Evolutionary conservation across 192 early-diverging fungal genomes (phyloP).

Genomic region (Thamnidium elegans): DNA sequence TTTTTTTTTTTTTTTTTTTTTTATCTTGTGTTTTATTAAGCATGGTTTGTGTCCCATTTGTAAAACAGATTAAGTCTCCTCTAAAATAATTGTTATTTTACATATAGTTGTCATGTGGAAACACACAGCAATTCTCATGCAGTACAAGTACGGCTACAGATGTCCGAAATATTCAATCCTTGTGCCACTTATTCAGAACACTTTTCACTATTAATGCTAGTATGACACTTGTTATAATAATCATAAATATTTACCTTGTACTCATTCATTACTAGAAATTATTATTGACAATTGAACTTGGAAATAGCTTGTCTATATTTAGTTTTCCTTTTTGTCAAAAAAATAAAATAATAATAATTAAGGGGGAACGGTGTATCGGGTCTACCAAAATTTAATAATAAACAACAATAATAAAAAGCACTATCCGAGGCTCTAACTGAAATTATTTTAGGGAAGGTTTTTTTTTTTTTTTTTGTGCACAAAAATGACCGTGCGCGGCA

Average conservation of each 20-base stretch:
- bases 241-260: too few relatives aligned
- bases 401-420: not conserved
- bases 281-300: not conserved
- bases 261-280: too few relatives aligned
- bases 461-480: too few relatives aligned
- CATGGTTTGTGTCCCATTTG: not conserved
- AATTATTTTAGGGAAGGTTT: too few relatives aligned
- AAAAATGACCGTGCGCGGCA: too few relatives aligned
- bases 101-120: not conserved
- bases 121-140: not conserved
- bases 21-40: not conserved
- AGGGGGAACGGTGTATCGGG: not conserved
- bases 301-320: not conserved
- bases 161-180: too few relatives aligned
- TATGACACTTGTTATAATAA: too few relatives aligned
- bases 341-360: not conserved
- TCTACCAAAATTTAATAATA: not conserved
- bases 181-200: too few relatives aligned
- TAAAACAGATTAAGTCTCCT: not conserved
- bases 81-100: not conserved
- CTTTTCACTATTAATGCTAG: too few relatives aligned
- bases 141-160: too few relatives aligned
- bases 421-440: too few relatives aligned
- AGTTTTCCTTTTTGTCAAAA: conserved; percentile 7
- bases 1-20: too few relatives aligned